Conservation (phyloP, 2,329 filamentous ascomycete species). For the Hymenoscyphus infarciens region DNA sequence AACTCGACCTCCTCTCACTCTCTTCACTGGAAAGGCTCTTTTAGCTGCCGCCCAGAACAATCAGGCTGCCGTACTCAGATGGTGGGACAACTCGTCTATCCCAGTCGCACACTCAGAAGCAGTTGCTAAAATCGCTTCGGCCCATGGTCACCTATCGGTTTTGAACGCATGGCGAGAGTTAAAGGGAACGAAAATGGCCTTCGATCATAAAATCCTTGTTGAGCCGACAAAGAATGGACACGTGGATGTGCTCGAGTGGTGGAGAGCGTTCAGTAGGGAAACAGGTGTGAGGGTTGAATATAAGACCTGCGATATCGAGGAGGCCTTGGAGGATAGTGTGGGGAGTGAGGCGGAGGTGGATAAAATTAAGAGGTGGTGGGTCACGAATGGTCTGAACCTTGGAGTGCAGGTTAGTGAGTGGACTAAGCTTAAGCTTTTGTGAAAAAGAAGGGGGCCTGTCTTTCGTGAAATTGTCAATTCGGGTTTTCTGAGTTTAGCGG, state of each 20-base stretch:
- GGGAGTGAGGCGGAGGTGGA: slow-evolving; percentile 57
- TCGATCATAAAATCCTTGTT: slow-evolving; percentile 79
- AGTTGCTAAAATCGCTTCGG: slow-evolving; percentile 78
- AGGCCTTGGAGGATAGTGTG: slow-evolving; percentile 85
- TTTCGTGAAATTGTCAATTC: background rate
- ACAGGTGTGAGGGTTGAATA: slow-evolving; percentile 76
- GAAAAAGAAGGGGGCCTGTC: background rate
- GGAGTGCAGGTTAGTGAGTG: slow-evolving; percentile 68
- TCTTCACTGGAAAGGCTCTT: slow-evolving; percentile 82
- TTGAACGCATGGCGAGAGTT: slow-evolving; percentile 78
- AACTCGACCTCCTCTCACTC: slow-evolving; percentile 42
- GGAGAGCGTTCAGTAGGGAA: slow-evolving; percentile 57
- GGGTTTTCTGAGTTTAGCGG: background rate
- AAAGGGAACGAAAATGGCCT: slow-evolving; percentile 71
- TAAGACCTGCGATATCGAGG: slow-evolving; percentile 92
- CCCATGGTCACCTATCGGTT: slow-evolving; percentile 79
- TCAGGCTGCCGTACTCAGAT: slow-evolving; percentile 71
- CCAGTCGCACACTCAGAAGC: slow-evolving; percentile 75
- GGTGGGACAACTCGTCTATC: slow-evolving; percentile 84
- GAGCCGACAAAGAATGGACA: slow-evolving; percentile 86
- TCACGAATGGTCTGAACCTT: slow-evolving; percentile 65
- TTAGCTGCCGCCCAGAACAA: slow-evolving; percentile 81
- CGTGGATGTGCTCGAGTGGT: slow-evolving; percentile 85
- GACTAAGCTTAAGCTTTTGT: slow-evolving; percentile 59
- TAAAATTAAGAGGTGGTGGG: slow-evolving; percentile 82